These are phyloP conservation scores for Blastocystis sp. DNA, from an alignment of 352 stramenopile species.

Conservation along the genomic window DNA sequence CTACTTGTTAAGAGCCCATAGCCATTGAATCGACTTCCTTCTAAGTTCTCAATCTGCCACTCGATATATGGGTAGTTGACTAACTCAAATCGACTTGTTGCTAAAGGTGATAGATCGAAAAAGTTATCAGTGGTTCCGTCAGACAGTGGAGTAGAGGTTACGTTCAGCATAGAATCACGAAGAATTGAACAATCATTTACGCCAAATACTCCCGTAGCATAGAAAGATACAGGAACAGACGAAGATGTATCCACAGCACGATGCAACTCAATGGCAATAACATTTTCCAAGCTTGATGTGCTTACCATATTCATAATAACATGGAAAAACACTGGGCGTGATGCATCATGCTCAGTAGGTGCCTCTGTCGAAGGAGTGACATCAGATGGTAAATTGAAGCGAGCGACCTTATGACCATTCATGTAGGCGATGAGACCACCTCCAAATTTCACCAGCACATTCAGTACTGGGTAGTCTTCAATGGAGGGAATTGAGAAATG, in stretches of 20 bases:
- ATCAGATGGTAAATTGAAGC: background rate
- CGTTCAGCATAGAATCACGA: background rate
- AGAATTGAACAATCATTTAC: slow-evolving; percentile 20
- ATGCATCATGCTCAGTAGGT: background rate
- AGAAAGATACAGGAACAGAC: background rate
- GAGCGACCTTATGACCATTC: background rate
- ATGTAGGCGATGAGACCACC: background rate
- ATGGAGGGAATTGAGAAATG: background rate
- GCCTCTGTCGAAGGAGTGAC: background rate
- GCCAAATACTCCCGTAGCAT: slow-evolving; percentile 24
- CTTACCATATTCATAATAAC: background rate
- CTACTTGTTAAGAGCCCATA: background rate
- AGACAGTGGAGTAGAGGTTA: background rate
- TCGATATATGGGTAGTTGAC: background rate
- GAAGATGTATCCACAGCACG: background rate
- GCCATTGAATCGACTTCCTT: background rate
- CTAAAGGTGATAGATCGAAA: background rate
- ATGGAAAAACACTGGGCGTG: background rate
- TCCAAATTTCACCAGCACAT: background rate
- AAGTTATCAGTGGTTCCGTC: background rate
- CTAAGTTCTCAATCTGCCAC: slow-evolving; percentile 19
- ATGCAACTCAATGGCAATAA: background rate
- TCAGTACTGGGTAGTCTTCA: background rate
- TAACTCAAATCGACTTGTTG: background rate
- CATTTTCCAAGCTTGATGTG: background rate